These are phyloP conservation scores for Ceriops zippeliana DNA, from an alignment of 345 rosid species.

Conservation along the genomic window DNA sequence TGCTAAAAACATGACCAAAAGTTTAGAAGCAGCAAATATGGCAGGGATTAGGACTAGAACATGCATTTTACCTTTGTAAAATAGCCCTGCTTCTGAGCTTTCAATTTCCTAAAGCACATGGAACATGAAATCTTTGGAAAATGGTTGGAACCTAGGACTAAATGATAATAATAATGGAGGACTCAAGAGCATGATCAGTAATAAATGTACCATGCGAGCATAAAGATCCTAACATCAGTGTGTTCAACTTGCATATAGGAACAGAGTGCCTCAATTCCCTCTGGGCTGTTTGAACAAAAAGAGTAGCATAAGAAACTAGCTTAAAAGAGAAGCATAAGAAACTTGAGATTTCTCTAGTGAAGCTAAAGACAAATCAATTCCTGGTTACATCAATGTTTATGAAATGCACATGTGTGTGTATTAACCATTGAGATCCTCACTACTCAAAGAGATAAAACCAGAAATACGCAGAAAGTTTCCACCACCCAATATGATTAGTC, in stretches of 20 bases:
- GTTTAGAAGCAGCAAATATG: not conserved
- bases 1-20: not conserved
- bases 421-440: too few species aligned
- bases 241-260: conserved; percentile 40
- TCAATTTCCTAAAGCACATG: conserved; percentile 41
- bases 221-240: conserved; percentile 48
- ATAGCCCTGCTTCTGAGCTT: conserved; percentile 50
- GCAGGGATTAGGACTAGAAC: not conserved
- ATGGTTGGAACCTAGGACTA: conserved; percentile 1
- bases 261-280: conserved; percentile 50
- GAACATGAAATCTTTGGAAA: conserved; percentile 5
- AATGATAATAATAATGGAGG: not conserved
- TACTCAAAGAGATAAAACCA: too few species aligned
- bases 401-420: too few species aligned
- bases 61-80: conserved; percentile 36
- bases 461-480: too few species aligned
- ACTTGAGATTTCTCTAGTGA: not conserved
- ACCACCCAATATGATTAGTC: too few species aligned
- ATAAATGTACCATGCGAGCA: conserved; percentile 47
- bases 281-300: conserved; percentile 44
- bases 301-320: too few species aligned
- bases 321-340: conserved; percentile 2
- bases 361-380: too few species aligned
- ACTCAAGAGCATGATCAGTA: not conserved
- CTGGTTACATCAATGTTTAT: too few species aligned